Conservation (phyloP, 2,329 filamentous ascomycete species). For the Neofusicoccum cordaticola region DNA sequence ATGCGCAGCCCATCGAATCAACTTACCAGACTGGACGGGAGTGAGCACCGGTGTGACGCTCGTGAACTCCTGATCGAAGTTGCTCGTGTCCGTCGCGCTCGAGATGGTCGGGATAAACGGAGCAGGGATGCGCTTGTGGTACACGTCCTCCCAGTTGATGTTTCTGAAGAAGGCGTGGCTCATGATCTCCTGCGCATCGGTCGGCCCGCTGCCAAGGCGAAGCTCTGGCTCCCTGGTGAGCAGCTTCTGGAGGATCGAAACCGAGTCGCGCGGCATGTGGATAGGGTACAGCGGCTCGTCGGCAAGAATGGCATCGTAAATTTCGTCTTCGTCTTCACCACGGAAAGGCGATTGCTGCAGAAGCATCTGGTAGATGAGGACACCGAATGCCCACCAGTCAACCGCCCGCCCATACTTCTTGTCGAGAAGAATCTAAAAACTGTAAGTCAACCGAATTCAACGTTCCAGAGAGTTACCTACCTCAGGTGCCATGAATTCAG, state of each 20-base stretch:
- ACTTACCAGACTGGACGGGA: constrained; percentile 92
- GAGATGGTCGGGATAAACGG: constrained; percentile 90
- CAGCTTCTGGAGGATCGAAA: constrained; percentile 96
- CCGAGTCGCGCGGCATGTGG: constrained; percentile 96
- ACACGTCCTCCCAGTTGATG: constrained; percentile 98
- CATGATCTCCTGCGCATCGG: constrained; percentile 98
- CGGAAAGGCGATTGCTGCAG: constrained; percentile 98
- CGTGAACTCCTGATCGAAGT: constrained; percentile 98
- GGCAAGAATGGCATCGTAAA: constrained; percentile 96
- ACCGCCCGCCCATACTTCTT: constrained; percentile 98
- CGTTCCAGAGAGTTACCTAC: constrained; percentile 46
- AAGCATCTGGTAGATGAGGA: constrained; percentile 99
- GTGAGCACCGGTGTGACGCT: constrained; percentile 97
- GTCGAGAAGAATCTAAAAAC: constrained; percentile 77
- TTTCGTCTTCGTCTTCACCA: constrained; percentile 98
- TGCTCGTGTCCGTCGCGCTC: constrained; percentile 95
- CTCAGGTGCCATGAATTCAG: constrained; percentile 98
- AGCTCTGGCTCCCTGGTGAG: constrained; percentile 92
- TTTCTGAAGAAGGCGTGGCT: constrained; percentile 97
- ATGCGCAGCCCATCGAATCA: neutral
- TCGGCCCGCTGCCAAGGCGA: constrained; percentile 88
- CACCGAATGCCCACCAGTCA: constrained; percentile 99
- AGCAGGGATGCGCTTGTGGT: constrained; percentile 85
- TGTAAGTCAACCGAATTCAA: constrained; percentile 10
- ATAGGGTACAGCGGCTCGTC: constrained; percentile 98